Evolutionary conservation across 176 grass and related monocot species (phyloP).

Genomic region (Avena insularis): DNA sequence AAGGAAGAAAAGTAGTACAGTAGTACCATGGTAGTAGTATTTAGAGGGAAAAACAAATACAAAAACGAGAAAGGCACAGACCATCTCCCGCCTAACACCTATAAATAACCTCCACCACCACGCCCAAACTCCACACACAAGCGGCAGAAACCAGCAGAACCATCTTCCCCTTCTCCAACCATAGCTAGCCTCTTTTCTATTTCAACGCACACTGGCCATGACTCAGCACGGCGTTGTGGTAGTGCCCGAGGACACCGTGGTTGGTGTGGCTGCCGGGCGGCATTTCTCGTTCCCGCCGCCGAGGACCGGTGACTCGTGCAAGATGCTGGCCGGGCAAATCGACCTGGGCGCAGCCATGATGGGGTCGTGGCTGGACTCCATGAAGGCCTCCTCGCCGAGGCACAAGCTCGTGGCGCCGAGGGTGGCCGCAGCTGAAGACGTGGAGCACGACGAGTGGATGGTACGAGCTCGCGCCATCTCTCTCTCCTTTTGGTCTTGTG

Average conservation of each 20-base stretch:
- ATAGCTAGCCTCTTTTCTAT: no score
- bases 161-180: not conserved
- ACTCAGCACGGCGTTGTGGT: constrained; percentile 51
- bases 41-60: not conserved
- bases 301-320: constrained; percentile 33
- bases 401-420: constrained; percentile 40
- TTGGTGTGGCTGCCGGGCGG: not conserved
- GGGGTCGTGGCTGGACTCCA: constrained; percentile 63
- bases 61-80: not conserved
- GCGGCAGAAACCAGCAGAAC: not conserved
- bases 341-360: constrained; percentile 50
- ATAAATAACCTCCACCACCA: constrained; percentile 43
- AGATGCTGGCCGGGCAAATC: constrained; percentile 52
- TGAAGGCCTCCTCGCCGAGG: constrained; percentile 72
- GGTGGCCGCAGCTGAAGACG: not conserved
- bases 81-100: constrained; percentile 9
- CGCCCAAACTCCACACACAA: constrained; percentile 16
- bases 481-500: not conserved
- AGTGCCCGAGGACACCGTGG: constrained; percentile 44
- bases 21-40: not conserved
- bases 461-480: not conserved
- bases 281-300: constrained; percentile 66
- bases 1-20: constrained; percentile 2
- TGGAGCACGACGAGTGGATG: constrained; percentile 59
- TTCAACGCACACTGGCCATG: constrained; percentile 19